Percentiles rank a stretch among this genome's conserved stretches.
These are phyloP conservation scores for Plasmodium vivax DNA, from an alignment of 169 alveolate species.

Conservation along the genomic window DNA sequence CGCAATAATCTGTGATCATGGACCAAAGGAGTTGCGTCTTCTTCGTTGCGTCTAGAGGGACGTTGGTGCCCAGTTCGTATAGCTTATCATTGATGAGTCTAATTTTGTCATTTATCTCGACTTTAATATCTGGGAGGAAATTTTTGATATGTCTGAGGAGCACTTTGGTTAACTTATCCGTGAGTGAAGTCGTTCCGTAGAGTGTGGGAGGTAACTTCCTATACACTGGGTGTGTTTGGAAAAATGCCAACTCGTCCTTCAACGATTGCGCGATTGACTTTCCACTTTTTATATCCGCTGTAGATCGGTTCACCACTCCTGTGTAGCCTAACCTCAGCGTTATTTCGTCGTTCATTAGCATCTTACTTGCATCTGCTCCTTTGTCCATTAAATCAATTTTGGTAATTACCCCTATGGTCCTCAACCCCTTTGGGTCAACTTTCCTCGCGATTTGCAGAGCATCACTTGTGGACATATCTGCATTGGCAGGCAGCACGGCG, in stretches of 20 bases:
- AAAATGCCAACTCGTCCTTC: constrained; percentile 93
- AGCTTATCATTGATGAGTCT: constrained; percentile 86
- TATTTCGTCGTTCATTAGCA: constrained; percentile 96
- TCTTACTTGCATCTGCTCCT: constrained; percentile 97
- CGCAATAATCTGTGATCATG: constrained; percentile 98
- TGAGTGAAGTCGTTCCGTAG: constrained; percentile 96
- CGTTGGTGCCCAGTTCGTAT: constrained; percentile 92
- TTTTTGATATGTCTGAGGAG: constrained; percentile 95
- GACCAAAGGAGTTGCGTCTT: constrained; percentile 97
- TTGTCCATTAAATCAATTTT: constrained; percentile 98
- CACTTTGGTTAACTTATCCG: constrained; percentile 95
- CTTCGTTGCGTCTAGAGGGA: constrained; percentile 92
- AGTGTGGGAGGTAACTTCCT: constrained; percentile 92
- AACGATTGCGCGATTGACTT: constrained; percentile 91
- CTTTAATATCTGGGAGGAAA: constrained; percentile 95
- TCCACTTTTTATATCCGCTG: constrained; percentile 93
- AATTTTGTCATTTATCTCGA: constrained; percentile 86
- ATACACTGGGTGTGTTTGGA: constrained; percentile 94
- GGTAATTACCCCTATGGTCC: constrained; percentile 97
- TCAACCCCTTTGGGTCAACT: constrained; percentile 96
- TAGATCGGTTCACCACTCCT: constrained; percentile 95
- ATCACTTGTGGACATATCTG: constrained; percentile 98
- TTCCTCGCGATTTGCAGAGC: constrained; percentile 96
- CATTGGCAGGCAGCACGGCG: constrained; percentile 98
- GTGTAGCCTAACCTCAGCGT: constrained; percentile 97